Evolutionary conservation across 768 basidiomycete species (phyloP), one percentile per base, ranked within the genome.

Genomic region (Auricularia sp.): DNA sequence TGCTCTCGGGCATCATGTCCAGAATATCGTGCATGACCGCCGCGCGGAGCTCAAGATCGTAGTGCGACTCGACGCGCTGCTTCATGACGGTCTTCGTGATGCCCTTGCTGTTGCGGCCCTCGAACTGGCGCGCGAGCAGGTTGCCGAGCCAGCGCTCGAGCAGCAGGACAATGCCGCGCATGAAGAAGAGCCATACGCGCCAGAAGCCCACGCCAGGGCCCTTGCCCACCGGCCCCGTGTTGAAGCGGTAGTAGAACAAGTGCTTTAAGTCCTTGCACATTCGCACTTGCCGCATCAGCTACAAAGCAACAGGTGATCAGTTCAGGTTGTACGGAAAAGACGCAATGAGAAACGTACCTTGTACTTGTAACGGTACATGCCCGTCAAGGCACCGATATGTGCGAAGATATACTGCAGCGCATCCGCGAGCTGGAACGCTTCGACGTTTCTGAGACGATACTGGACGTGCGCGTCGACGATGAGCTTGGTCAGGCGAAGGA

Each of bases 331-430:
- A 51, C 61, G 36, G 18, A 44, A 33, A 33, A 3, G 23, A 2
- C 14, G 14, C 14, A 23, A 23, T 11, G 33, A 44, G 72, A 80
- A 10, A 66, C 2, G 39, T 29, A 88, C 88, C 85, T 98, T 98
- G 81, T 99, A 99, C 81, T 98, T 98, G 81, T 98, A 98, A 35
- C 96, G 87, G 78, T 99, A 99, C 97, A 99, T 99, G 70, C 97
- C 97, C 3, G 97, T 99, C 69, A 99, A 79, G 34, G 97, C 96
- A 72, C 97, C 97, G 64, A 99, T 93, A 72, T 99, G 97, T 1
- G 84, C 90, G 71, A 98, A 98, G 71, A 93, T 96, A 75, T 98
- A 99, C 74, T 99, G 97, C 29, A 99, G 80, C 0, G 97, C 97
- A 68, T 99, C 97, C 18, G 97, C 97, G 61, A 99, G 86, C 75